Evolutionary conservation across 306 rosid genomes (phyloP).

Genomic region (Quillaja saponaria): DNA sequence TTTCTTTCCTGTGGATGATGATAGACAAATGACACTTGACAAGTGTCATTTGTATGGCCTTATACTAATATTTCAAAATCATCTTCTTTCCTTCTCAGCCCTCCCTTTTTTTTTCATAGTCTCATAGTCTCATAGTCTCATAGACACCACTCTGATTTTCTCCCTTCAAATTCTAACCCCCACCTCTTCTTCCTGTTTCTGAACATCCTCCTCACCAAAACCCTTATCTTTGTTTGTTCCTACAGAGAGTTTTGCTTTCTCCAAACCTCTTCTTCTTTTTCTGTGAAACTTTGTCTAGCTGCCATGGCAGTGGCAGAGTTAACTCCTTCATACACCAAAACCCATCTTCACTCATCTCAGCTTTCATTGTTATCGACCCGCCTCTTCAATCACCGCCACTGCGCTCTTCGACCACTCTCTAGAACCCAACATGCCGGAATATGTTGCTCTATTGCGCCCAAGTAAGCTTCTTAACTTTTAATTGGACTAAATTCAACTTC

Average conservation of each 20-base stretch:
- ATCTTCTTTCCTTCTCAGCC: conserved; percentile 8
- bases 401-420: conserved; percentile 40
- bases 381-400: conserved; percentile 34
- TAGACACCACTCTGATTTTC: background rate
- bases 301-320: conserved; percentile 76
- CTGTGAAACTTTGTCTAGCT: conserved; percentile 34
- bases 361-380: conserved; percentile 50
- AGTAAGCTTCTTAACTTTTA: conserved; percentile 43
- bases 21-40: conserved; percentile 44
- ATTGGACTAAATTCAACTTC: background rate
- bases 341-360: conserved; percentile 51
- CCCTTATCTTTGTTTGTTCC: conserved; percentile 11
- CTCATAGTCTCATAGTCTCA: conserved; percentile 5
- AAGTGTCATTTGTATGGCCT: conserved; percentile 74
- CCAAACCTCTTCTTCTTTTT: background rate
- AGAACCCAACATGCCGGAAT: conserved; percentile 43
- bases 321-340: conserved; percentile 44
- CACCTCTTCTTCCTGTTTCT: background rate
- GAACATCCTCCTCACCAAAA: background rate
- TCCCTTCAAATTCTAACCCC: conserved; percentile 35
- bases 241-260: conserved; percentile 2
- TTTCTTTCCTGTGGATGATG: conserved; percentile 22
- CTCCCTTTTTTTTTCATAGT: background rate
- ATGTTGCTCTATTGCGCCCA: conserved; percentile 77
- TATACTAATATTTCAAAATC: conserved; percentile 43